phyloP scores from a whole-genome alignment of 176 grass and related monocot genomes.

The Hordeum marinum region DNA sequence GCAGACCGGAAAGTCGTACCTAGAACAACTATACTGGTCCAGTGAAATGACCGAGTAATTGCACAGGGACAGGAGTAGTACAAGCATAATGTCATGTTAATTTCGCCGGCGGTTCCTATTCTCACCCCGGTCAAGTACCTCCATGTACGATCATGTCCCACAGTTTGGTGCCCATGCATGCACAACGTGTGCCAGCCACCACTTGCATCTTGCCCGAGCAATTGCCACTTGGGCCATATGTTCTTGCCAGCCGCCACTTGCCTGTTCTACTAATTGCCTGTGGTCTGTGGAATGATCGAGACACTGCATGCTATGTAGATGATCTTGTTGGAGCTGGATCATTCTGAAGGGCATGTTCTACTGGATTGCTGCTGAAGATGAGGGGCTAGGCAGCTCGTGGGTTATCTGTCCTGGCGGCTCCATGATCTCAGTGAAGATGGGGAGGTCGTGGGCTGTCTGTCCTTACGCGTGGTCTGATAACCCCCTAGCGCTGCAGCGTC shows the following conservation, averaged over 20 bases:
- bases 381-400: background rate
- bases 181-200: background rate
- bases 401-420: background rate
- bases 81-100: background rate
- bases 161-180: background rate
- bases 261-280: background rate
- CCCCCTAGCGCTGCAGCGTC: background rate
- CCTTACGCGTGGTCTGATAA: too few species aligned
- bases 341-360: background rate
- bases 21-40: background rate
- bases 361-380: background rate
- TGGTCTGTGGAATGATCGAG: background rate
- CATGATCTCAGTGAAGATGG: background rate
- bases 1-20: background rate
- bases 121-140: background rate
- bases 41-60: background rate
- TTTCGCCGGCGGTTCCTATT: background rate
- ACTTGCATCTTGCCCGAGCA: background rate
- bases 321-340: background rate
- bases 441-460: conserved; percentile 1
- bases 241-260: background rate
- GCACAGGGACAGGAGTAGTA: background rate
- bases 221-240: background rate
- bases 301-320: background rate
- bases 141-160: background rate